Evolutionary conservation across 345 rosid species (phyloP).

Genomic region (Acer yangbiense): DNA sequence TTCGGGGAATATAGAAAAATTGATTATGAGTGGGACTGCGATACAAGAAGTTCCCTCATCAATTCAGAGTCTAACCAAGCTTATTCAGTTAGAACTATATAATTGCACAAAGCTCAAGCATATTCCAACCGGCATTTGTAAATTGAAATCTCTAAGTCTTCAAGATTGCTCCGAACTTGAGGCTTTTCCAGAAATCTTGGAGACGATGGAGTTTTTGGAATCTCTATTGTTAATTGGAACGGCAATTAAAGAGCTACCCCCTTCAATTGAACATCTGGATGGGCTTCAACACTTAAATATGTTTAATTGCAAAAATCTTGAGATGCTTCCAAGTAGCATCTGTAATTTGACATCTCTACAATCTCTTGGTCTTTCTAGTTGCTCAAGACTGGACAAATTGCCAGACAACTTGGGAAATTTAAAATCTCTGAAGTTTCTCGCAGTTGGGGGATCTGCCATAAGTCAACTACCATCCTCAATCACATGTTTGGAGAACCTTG

Average conservation of each 20-base stretch:
- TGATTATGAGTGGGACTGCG: background rate
- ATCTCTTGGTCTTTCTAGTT: background rate
- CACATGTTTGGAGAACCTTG: background rate
- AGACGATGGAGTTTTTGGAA: too few species aligned
- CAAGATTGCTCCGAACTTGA: too few species aligned
- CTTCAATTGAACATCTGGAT: too few species aligned
- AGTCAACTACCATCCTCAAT: background rate
- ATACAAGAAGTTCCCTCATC: background rate
- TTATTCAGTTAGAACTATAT: background rate
- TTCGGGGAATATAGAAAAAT: background rate
- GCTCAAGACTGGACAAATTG: background rate
- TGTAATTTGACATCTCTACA: background rate
- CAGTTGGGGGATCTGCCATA: background rate
- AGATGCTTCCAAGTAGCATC: conserved; percentile 1
- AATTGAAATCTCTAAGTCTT: too few species aligned
- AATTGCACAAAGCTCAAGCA: too few species aligned
- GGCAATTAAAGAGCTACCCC: too few species aligned
- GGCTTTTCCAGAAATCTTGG: too few species aligned
- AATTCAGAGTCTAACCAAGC: background rate
- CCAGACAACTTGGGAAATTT: background rate
- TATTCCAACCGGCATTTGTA: too few species aligned
- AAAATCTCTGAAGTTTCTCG: background rate
- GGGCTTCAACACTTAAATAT: background rate
- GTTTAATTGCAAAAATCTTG: background rate
- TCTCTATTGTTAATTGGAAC: too few species aligned